Base-by-base conservation (phyloP, 2,329 filamentous ascomycete genomes). In the Biscogniauxia sp. region DNA sequence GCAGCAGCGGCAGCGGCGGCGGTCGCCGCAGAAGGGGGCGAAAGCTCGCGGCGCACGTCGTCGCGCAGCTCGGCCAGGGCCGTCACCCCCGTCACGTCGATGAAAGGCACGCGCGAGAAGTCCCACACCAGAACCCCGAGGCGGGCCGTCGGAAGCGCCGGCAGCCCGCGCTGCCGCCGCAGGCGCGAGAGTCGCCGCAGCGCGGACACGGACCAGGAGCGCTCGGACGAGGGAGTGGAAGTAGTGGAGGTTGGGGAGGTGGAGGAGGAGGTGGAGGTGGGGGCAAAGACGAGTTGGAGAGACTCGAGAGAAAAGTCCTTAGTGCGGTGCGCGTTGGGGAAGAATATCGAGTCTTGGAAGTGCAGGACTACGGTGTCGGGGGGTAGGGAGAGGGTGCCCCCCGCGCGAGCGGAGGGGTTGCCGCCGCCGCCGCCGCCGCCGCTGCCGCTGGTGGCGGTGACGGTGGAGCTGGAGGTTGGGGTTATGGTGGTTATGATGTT, bases 311-410 rank as follows among this genome's bases (percentile, higher is more conserved):
- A 59, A 4, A 55, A 56, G 1, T 64, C 55, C 58, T 73, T 74
- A 57, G 61, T 67, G 50, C 79, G 75, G 59, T 84, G 83, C 2
- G 85, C 84, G 67, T 88, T 88, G 62, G 80, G 82, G 75, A 88
- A 88, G 72, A 88, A 82, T 41, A 88, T 74, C 1, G 82, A 80
- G 59, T 86, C 82, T 41, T 78, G 80, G 71, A 87, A 85, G 3
- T 77, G 77, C 68, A 88, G 84, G 41, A 88, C 74, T 28, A 82
- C 83, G 1, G 80, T 79, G 65, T 87, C 84, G 2, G 77, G 72
- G 1, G 76, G 80, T 23, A 79, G 67, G 54, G 28, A 50, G 64
- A 54, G 65, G 28, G 72, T 0, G 60, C 61, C 1, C 69, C 57
- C 13, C 64, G 64, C 3, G 68, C 5, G 28, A 26, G 20, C 13